These are phyloP conservation scores for Fusarium xylarioides DNA, from an alignment of 2,329 filamentous ascomycete species.

Conservation along the genomic window DNA sequence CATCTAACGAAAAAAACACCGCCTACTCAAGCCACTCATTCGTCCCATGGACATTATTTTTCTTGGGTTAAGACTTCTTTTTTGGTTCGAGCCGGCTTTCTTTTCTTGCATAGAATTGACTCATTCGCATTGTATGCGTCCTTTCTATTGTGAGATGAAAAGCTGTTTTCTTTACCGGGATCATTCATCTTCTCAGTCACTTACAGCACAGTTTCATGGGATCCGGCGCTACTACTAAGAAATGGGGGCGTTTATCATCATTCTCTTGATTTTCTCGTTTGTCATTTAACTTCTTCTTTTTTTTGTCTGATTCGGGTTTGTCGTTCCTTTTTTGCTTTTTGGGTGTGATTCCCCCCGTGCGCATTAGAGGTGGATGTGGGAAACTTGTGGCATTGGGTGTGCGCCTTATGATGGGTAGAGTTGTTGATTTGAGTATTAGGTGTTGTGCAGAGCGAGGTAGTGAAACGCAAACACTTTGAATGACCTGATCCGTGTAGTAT, in stretches of 20 bases:
- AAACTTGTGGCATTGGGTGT: conserved; percentile 23
- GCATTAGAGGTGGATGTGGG: conserved; percentile 21
- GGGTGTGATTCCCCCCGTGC: conserved; percentile 7
- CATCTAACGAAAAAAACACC: conserved; percentile 18
- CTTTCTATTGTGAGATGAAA: not conserved
- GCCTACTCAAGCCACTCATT: conserved; percentile 34
- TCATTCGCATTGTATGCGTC: not conserved
- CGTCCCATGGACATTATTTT: conserved; percentile 20
- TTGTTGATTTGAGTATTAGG: conserved; percentile 8
- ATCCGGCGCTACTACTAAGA: conserved; percentile 43
- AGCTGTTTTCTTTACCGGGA: conserved; percentile 13
- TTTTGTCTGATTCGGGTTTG: conserved; percentile 18
- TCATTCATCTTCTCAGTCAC: conserved; percentile 23
- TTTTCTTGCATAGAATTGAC: conserved; percentile 10
- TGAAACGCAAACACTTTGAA: conserved; percentile 42
- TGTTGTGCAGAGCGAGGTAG: conserved; percentile 36
- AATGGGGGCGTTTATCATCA: conserved; percentile 33
- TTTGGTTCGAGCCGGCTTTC: conserved; percentile 13
- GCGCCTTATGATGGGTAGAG: conserved; percentile 36
- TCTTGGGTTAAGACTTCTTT: conserved; percentile 30
- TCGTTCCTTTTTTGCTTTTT: conserved; percentile 15
- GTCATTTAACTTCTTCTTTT: conserved; percentile 13
- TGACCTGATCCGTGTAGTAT: not conserved
- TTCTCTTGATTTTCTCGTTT: conserved; percentile 10
- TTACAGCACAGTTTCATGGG: conserved; percentile 35